These are phyloP conservation scores for Oropetium thomaeum DNA, from an alignment of 176 grass and related monocot species.

Conservation along the genomic window DNA sequence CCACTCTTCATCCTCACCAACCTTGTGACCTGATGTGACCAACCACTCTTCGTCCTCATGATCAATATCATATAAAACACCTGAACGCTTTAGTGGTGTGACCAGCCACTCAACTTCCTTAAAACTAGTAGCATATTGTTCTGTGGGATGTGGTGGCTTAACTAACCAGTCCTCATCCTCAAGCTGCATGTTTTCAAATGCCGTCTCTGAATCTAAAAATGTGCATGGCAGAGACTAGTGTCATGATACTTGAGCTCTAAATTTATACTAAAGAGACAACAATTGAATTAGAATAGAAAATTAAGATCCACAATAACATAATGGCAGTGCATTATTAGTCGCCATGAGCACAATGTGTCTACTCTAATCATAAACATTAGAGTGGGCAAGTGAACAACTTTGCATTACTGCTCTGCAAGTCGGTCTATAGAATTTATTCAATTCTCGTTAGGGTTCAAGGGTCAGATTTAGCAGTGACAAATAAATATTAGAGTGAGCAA, in stretches of 20 bases:
- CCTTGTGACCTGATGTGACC: constrained; percentile 24
- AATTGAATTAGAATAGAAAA: neutral
- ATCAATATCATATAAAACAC: neutral
- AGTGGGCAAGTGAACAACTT: neutral
- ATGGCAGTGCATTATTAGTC: neutral
- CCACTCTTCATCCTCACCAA: constrained; percentile 40
- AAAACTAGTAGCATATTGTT: neutral
- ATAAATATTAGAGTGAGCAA: too few relatives aligned
- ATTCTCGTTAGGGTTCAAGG: too few relatives aligned
- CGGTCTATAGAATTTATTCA: too few relatives aligned
- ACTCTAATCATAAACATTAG: neutral
- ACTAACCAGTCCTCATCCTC: constrained; percentile 54
- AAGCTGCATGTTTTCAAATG: constrained; percentile 31
- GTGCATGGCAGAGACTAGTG: neutral
- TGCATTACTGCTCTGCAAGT: neutral
- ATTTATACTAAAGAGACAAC: neutral
- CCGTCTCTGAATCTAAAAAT: constrained; percentile 38
- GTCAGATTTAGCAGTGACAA: too few relatives aligned
- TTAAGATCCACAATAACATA: neutral
- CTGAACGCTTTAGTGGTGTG: constrained; percentile 18
- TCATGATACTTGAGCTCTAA: neutral
- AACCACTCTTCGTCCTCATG: constrained; percentile 42
- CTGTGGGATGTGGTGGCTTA: constrained; percentile 15
- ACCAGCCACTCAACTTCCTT: constrained; percentile 42
- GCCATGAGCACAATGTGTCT: neutral